Base-by-base conservation (phyloP, 805 yeast species). In the Starmerella floricola region DNA sequence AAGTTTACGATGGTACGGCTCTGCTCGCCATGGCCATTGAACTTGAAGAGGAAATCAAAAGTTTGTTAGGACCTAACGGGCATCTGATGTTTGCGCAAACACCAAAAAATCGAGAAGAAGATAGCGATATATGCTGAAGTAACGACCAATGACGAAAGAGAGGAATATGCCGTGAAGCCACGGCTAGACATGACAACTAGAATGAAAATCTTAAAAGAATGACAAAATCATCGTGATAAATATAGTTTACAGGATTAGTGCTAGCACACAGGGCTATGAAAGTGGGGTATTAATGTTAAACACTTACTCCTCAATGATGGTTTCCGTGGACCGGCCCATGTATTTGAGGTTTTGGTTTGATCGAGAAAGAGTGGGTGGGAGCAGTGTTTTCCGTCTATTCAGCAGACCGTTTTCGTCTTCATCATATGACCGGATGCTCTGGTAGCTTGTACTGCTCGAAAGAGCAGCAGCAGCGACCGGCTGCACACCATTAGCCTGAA, bases 301-400 rank as follows among this genome's bases (percentile, higher is more conserved):
- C 11, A 10, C 5, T 10, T 37, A 51, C 28, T 51, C 55, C 34
- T 51, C 55, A 15, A 51, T 41, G 20, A 51, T 51, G 3, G 49
- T 48, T 21, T 44, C 41, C 5, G 51, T 46, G 8, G 42, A 38
- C 29, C 41, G 34, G 20, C 43, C 48, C 41, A 43, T 33, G 42
- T 38, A 43, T 12, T 29, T 41, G 35, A 38, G 36, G 17, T 24
- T 45, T 13, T 38, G 42, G 20, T 43, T 49, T n/a, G 35, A 27
- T 24, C 36, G 45, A 6, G 52, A 38, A 4, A 52, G 40, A 1
- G 38, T 18, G 0, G 56, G 54, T 3, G 56, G 55, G 19, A 50
- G 27, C 18, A 49, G 36, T 10, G 55, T 41, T 21, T 46, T 31
- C 8, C 55, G 37, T 8, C 48, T 34, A 21, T 10, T 33, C 12